Percentiles rank a stretch among this genome's conserved stretches.
These are phyloP conservation scores for Boletellus emodensis DNA, from an alignment of 768 basidiomycete species.

Conservation along the genomic window DNA sequence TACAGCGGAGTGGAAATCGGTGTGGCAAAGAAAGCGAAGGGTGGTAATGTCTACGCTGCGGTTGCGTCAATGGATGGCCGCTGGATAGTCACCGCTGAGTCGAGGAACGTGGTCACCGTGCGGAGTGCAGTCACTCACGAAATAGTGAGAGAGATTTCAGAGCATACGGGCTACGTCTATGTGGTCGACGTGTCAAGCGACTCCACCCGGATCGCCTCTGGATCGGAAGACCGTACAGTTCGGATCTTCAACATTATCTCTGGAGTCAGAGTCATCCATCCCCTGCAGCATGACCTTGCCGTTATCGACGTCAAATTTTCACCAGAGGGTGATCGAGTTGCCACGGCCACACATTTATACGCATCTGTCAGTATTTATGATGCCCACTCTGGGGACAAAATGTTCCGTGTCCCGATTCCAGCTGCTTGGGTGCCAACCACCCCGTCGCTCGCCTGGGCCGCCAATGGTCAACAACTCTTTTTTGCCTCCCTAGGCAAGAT, in stretches of 20 bases:
- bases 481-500: neutral
- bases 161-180: neutral
- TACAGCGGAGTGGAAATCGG: no score
- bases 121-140: neutral
- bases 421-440: neutral
- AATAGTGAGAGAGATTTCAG: neutral
- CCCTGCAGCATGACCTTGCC: neutral
- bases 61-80: neutral
- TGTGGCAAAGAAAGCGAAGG: no score
- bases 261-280: neutral
- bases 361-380: neutral
- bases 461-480: neutral
- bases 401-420: neutral
- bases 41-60: neutral
- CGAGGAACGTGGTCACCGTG: neutral
- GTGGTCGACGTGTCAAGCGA: constrained; percentile 1
- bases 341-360: neutral
- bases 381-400: neutral
- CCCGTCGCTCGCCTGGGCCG: neutral
- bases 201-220: neutral
- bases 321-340: neutral
- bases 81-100: constrained; percentile 1
- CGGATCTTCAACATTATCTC: neutral
- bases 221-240: neutral
- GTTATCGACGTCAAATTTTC: constrained; percentile 1